Evolutionary conservation across 495 filamentous ascomycete species (phyloP), one percentile per base, ranked within the genome.

Genomic region (Penicillium psychrofluorescens): DNA sequence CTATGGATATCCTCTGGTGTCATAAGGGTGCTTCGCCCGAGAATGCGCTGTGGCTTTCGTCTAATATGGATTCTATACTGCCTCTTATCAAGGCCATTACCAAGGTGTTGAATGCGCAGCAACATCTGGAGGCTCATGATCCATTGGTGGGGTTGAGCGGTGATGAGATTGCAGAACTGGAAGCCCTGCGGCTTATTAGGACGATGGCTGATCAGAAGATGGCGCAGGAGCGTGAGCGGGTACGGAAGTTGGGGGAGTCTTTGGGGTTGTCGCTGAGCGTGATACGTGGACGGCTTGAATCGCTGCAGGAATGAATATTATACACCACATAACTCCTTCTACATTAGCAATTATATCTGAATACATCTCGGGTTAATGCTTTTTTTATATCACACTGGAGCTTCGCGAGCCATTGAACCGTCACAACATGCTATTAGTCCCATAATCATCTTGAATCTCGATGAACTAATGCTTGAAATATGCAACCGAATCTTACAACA

Each of bases 1-100:
- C 58, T 10, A 66, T 66, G 55, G 51, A 63, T 43, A 38, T 58
- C 6, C 38, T 63, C 36, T 63, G 55, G 53, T 33, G 41, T 5
- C 46, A 51, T 11, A 31, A 50, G 33, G 54, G 52, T 8, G 51
- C 58, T 15, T 53, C 49, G 1, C 51, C 58, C 0, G 56, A 63
- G 41, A 43, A 66, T 51, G 63, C 60, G 8, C 33, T 45, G 2
- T 66, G 60, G 56, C 40, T 63, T 11, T 53, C 49, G 2, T 51
- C 31, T 29, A 49, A 61, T 35, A 46, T 54, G 40, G 8, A 36
- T 1, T 0, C 4, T 0, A 7, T 53, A 22, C 13, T 59, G 11
- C 58, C 56, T 5, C 50, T 66, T 4, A 35, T 62, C 22, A 59
- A 58, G 29, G 58, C 58, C 6, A 44, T 66, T 1, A 49, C 38